phyloP scores from a whole-genome alignment of 2,329 filamentous ascomycete species.

The Aspergillus piperis region DNA sequence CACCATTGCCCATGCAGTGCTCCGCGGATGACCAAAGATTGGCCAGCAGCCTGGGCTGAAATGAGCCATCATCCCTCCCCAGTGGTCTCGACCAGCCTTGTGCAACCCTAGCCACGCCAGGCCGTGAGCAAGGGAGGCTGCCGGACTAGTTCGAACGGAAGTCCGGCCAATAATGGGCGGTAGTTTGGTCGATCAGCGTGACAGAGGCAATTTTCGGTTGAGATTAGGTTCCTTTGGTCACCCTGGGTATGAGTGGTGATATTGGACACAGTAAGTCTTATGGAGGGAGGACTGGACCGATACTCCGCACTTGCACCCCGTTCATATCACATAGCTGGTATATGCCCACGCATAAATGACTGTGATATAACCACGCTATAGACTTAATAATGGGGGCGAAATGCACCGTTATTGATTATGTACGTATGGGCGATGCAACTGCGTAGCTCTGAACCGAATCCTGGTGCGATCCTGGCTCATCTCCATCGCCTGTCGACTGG shows the following conservation, averaged over 20 bases:
- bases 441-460: background rate
- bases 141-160: background rate
- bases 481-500: background rate
- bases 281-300: no score
- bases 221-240: background rate
- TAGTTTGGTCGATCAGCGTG: background rate
- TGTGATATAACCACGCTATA: background rate
- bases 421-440: background rate
- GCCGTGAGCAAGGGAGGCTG: background rate
- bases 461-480: constrained; percentile 1
- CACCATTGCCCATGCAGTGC: background rate
- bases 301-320: no score
- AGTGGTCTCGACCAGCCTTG: background rate
- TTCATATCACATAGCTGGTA: no score
- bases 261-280: no score
- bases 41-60: background rate
- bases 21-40: background rate
- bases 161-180: background rate
- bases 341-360: no score
- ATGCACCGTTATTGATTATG: background rate
- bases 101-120: constrained; percentile 1
- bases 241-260: background rate
- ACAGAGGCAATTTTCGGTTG: background rate
- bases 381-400: background rate
- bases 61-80: background rate